Base-by-base conservation (phyloP, 23 red algal genomes). In the Gracilaria gracilis region DNA sequence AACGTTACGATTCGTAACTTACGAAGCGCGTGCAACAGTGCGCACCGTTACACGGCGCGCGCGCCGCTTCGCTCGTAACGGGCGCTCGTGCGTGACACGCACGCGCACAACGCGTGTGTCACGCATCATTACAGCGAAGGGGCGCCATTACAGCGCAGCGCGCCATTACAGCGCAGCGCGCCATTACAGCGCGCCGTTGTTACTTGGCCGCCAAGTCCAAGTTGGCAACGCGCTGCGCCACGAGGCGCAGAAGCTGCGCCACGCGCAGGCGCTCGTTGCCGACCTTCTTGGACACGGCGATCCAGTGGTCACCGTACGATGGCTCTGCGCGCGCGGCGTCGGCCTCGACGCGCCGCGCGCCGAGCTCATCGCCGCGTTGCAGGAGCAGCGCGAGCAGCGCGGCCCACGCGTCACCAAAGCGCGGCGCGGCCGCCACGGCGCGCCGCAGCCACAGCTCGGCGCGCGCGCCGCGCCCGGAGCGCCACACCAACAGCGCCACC, bases 321-420 rank as follows among this genome's bases (percentile, higher is more conserved):
- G 61, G 36, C 72, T 40, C 38, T 0, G 87, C 87, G 33, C 19
- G 17, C 40, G 17, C 58, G 15, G 55, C 76, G 16, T 23, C 51
- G 24, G 24, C 19, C 55, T 73, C 61, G 7, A 61, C 40, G 70
- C 70, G 33, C 36, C 75, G 40, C 21, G 21, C 75, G 57, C 37
- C n/a, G n/a, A 15, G 57, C 39, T 67, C 61, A 27, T 40, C 1
- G n/a, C 72, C 72, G 72, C 72, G 15, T 5, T 27, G 42, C 14
- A 25, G 39, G 42, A 44, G 34, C 59, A 96, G 65, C 47, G 58
- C 79, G 75, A 84, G 67, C 80, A 62, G 73, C 46, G 83, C 58
- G 17, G 89, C 95, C 90, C 90, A 94, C 32, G 85, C 84, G 73
- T 98, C 95, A 6, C 95, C 95, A 31, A 29, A 34, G 24, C 23